phyloP scores from a whole-genome alignment of 345 rosid genomes.

The Eucalyptus urophylla region DNA sequence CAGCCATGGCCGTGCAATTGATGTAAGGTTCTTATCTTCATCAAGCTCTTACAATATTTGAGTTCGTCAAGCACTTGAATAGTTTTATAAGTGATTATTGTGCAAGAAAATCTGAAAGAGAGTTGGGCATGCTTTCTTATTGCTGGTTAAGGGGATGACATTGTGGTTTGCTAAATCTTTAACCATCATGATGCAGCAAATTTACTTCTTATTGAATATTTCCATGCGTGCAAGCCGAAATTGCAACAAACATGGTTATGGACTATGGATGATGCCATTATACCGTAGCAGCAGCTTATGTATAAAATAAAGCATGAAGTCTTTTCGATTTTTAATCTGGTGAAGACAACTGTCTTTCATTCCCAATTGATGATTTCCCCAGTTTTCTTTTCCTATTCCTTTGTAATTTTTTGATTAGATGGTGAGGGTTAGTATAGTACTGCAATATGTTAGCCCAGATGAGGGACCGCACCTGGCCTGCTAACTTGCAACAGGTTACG shows the following conservation, averaged over 20 bases:
- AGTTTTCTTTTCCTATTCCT: not conserved
- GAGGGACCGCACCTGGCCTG: not conserved
- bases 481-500: not conserved
- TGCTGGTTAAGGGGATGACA: not conserved
- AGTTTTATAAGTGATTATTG: not conserved
- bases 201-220: not conserved
- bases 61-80: not conserved
- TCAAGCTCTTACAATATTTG: not conserved
- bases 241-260: not conserved
- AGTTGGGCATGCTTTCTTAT: not conserved
- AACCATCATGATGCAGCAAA: not conserved
- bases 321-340: not conserved
- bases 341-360: not conserved
- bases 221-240: not conserved
- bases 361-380: not conserved
- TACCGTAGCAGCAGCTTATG: not conserved
- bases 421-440: not conserved
- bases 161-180: not conserved
- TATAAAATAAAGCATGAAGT: not conserved
- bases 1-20: constrained; percentile 62
- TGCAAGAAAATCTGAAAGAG: not conserved
- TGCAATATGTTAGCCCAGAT: not conserved
- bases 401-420: not conserved
- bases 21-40: constrained; percentile 26
- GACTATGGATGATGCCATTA: not conserved